phyloP scores from a whole-genome alignment of 1,284 basidiomycete species.

The Melampsora americana region DNA sequence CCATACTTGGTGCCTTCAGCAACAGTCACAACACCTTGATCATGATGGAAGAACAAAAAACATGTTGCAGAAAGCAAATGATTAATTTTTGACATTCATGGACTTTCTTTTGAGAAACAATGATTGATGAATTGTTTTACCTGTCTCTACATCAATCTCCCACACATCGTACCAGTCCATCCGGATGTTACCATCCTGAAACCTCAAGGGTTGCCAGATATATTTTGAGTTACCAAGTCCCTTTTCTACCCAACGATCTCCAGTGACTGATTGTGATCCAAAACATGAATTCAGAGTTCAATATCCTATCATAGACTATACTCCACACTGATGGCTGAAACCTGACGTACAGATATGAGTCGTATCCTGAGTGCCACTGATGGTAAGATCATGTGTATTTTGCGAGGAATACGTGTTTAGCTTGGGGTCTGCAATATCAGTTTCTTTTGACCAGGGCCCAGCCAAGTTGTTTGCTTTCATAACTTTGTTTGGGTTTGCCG shows the following conservation, averaged over 20 bases:
- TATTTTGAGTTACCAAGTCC: conserved; percentile 61
- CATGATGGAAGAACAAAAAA: no score
- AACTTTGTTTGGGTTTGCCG: conserved; percentile 66
- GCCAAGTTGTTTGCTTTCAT: conserved; percentile 62
- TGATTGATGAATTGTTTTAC: neutral
- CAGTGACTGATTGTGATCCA: conserved; percentile 59
- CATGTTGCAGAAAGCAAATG: no score
- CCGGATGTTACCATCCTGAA: conserved; percentile 37
- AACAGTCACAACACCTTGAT: no score
- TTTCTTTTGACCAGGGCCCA: conserved; percentile 62
- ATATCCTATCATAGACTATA: neutral
- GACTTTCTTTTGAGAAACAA: no score
- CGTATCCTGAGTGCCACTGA: neutral
- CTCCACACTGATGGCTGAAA: neutral
- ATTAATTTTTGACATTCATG: no score
- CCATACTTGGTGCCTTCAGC: no score
- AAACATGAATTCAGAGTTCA: no score
- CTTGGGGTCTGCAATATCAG: conserved; percentile 61
- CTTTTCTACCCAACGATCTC: conserved; percentile 64
- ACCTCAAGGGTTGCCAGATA: conserved; percentile 13
- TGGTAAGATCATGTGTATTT: conserved; percentile 60
- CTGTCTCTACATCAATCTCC: conserved; percentile 4
- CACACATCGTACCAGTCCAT: conserved; percentile 8
- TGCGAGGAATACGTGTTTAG: conserved; percentile 65
- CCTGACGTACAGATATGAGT: conserved; percentile 45